These are phyloP conservation scores for Acorus gramineus DNA, from an alignment of 106 monocot species.

Conservation along the genomic window DNA sequence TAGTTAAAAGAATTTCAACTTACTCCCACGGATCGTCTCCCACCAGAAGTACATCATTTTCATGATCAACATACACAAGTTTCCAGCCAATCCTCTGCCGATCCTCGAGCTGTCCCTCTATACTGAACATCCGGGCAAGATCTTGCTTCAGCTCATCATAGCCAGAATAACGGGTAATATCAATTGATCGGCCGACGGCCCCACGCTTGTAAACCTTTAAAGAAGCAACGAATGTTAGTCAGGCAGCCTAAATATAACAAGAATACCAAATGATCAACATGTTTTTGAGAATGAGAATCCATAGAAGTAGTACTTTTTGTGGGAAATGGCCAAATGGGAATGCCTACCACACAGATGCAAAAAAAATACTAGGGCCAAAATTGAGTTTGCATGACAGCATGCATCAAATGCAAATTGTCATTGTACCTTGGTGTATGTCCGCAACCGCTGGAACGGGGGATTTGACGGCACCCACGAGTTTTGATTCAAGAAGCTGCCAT, in stretches of 20 bases:
- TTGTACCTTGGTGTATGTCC: conserved; percentile 87
- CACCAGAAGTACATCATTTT: conserved; percentile 80
- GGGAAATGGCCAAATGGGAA: no score
- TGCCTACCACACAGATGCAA: no score
- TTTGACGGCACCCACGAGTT: conserved; percentile 52
- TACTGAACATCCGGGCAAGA: conserved; percentile 94
- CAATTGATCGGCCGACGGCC: conserved; percentile 92
- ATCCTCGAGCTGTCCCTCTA: conserved; percentile 86
- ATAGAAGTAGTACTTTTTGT: no score
- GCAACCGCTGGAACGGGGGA: conserved; percentile 46
- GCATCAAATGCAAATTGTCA: not conserved
- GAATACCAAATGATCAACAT: no score
- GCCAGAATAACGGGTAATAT: conserved; percentile 64
- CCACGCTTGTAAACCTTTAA: conserved; percentile 85
- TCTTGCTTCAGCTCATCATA: conserved; percentile 88
- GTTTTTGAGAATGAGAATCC: no score
- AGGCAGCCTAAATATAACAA: no score
- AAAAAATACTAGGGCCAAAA: not conserved
- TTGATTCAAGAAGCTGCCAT: conserved; percentile 57
- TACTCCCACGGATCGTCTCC: conserved; percentile 99
- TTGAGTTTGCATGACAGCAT: not conserved
- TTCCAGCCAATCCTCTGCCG: conserved; percentile 89
- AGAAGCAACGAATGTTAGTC: no score
- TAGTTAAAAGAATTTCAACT: conserved; percentile 20
- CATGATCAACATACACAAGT: conserved; percentile 93